Evolutionary conservation across 768 basidiomycete species (phyloP).

Genomic region (Xerocomus potaroensis): DNA sequence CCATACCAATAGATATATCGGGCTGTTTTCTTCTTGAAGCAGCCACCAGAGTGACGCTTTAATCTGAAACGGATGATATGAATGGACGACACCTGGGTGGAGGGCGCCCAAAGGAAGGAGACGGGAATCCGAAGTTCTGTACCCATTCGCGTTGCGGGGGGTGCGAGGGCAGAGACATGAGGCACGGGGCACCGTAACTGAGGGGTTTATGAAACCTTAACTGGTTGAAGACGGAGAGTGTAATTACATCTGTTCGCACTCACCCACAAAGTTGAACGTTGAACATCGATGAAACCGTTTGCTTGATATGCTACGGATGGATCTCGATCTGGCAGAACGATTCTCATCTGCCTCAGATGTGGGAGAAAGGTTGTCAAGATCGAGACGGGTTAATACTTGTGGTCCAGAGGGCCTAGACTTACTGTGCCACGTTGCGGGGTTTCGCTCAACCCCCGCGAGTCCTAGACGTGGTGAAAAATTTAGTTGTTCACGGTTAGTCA

Average conservation of each 20-base stretch:
- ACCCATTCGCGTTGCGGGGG: conserved; percentile 17
- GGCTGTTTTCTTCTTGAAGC: conserved; percentile 8
- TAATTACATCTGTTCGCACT: conserved; percentile 18
- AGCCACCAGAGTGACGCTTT: conserved; percentile 11
- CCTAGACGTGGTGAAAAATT: not conserved
- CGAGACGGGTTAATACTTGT: conserved; percentile 12
- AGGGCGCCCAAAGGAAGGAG: conserved; percentile 4
- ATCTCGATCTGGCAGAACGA: conserved; percentile 4
- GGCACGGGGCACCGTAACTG: conserved; percentile 12
- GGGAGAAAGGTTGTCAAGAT: conserved; percentile 15
- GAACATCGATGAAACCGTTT: conserved; percentile 6
- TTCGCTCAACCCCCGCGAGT: conserved; percentile 8
- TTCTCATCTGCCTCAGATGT: conserved; percentile 6
- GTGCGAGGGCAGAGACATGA: conserved; percentile 19
- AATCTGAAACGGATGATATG: conserved; percentile 17
- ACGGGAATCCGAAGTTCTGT: conserved; percentile 15
- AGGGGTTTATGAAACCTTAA: conserved; percentile 24
- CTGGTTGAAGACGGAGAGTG: conserved; percentile 2
- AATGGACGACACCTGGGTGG: conserved; percentile 13
- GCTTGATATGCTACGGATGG: not conserved
- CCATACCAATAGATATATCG: conserved; percentile 3
- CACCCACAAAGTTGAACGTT: conserved; percentile 9
- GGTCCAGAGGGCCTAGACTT: conserved; percentile 7
- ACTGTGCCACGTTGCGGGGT: conserved; percentile 4
- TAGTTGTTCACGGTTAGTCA: too few species aligned